Conservation (phyloP, 805 yeast species). For the Yarrowia osloensis region DNA sequence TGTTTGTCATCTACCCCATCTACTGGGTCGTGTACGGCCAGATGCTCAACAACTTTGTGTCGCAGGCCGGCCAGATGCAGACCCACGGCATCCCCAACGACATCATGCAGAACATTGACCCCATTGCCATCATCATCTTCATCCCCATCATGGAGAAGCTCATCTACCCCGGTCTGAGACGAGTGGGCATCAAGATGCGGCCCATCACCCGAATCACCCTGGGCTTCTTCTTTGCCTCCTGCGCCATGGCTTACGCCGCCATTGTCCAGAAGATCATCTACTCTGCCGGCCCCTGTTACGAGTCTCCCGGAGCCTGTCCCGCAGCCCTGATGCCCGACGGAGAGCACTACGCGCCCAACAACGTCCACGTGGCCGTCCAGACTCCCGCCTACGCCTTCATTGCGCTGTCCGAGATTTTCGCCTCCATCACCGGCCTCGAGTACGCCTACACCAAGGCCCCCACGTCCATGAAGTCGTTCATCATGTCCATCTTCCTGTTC, state of each 20-base stretch:
- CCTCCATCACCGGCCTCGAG: slow-evolving; percentile 79
- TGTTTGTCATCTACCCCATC: slow-evolving; percentile 67
- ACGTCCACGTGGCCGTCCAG: slow-evolving; percentile 69
- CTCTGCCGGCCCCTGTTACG: slow-evolving; percentile 71
- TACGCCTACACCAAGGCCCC: slow-evolving; percentile 86
- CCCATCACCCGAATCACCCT: slow-evolving; percentile 71
- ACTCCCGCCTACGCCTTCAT: slow-evolving; percentile 71
- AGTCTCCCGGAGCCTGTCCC: slow-evolving; percentile 58
- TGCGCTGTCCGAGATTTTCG: slow-evolving; percentile 75
- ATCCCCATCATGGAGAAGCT: slow-evolving; percentile 68
- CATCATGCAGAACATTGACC: slow-evolving; percentile 72
- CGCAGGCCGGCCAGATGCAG: slow-evolving; percentile 75
- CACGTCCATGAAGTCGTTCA: slow-evolving; percentile 61
- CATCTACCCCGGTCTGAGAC: slow-evolving; percentile 58
- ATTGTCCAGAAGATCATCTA: slow-evolving; percentile 72
- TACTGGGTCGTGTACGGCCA: slow-evolving; percentile 76
- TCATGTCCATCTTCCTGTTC: slow-evolving; percentile 62
- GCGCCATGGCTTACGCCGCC: slow-evolving; percentile 74
- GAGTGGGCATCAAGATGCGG: slow-evolving; percentile 54
- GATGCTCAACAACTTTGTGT: slow-evolving; percentile 70
- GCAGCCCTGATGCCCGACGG: slow-evolving; percentile 42
- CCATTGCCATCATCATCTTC: slow-evolving; percentile 72
- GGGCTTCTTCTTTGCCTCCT: slow-evolving; percentile 67
- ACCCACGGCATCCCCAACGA: slow-evolving; percentile 80
- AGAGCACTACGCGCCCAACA: slow-evolving; percentile 46